These are phyloP conservation scores for Candida railenensis DNA, from an alignment of 805 yeast species.

Conservation along the genomic window DNA sequence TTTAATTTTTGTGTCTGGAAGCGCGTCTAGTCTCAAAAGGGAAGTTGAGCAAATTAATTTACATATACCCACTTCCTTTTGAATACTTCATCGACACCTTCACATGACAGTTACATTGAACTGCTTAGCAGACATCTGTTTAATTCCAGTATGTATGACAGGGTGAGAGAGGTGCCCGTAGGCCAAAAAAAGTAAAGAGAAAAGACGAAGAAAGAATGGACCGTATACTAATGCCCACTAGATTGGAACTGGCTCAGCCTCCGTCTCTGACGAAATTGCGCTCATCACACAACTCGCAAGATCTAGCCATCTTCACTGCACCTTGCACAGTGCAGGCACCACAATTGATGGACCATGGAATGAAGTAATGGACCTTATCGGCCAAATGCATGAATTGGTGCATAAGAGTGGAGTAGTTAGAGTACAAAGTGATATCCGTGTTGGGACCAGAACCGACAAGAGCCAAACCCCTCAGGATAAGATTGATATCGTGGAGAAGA, in stretches of 20 bases:
- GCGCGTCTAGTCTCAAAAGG: background rate
- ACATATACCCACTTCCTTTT: no score
- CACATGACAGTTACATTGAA: conserved; percentile 41
- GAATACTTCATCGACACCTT: no score
- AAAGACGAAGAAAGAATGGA: background rate
- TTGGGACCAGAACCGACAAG: conserved; percentile 83
- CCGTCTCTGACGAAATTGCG: conserved; percentile 80
- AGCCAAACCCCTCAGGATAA: conserved; percentile 71
- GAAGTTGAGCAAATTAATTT: no score
- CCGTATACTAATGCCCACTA: conserved; percentile 15
- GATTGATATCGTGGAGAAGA: conserved; percentile 60
- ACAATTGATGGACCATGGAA: conserved; percentile 93
- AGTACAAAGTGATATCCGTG: conserved; percentile 82
- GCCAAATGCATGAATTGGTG: conserved; percentile 69
- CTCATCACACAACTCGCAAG: conserved; percentile 64
- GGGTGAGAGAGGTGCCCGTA: conserved; percentile 1
- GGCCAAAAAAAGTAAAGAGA: no score
- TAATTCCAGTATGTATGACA: conserved; percentile 63
- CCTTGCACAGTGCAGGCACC: conserved; percentile 89
- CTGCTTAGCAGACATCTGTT: conserved; percentile 83
- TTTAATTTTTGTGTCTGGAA: background rate
- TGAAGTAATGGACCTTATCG: conserved; percentile 77
- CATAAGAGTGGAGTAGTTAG: conserved; percentile 74
- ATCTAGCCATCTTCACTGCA: conserved; percentile 59
- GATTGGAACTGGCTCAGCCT: conserved; percentile 77